Conservation (phyloP, 179 eudicot species). For the Drosera spatulata region DNA sequence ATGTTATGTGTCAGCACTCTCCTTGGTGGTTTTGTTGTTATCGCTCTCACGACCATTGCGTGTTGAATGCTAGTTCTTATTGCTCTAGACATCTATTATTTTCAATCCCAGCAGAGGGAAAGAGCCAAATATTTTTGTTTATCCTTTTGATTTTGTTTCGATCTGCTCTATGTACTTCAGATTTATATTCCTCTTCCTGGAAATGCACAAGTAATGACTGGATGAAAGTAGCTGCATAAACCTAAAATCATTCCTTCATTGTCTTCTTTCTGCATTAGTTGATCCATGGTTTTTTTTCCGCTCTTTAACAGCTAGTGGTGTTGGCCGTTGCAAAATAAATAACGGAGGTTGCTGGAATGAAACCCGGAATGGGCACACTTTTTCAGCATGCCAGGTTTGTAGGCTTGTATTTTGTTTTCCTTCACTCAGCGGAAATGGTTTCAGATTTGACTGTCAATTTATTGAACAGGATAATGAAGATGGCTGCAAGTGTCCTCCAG, state of each 20-base stretch:
- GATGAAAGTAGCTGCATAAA: too few species aligned
- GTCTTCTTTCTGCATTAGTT: neutral
- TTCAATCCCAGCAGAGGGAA: too few species aligned
- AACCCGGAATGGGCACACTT: constrained; percentile 56
- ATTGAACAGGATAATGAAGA: constrained; percentile 55
- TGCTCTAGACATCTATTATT: too few species aligned
- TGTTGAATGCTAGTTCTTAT: too few species aligned
- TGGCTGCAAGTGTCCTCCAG: constrained; percentile 75
- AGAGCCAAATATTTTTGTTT: too few species aligned
- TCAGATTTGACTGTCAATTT: constrained; percentile 2
- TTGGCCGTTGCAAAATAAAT: constrained; percentile 83
- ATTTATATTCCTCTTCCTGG: too few species aligned
- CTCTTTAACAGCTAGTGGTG: constrained; percentile 60
- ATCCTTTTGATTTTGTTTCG: neutral
- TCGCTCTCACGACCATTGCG: too few species aligned
- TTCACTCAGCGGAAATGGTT: neutral
- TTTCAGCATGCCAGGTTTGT: constrained; percentile 74
- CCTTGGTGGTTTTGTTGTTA: neutral
- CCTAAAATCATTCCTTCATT: too few species aligned
- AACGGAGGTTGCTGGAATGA: constrained; percentile 98
- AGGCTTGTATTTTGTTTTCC: neutral
- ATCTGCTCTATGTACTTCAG: neutral
- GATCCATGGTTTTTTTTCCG: constrained; percentile 3
- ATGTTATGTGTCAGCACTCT: neutral
- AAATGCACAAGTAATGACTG: too few species aligned